Base-by-base conservation (phyloP, 805 yeast genomes). In the Candida quercuum region DNA sequence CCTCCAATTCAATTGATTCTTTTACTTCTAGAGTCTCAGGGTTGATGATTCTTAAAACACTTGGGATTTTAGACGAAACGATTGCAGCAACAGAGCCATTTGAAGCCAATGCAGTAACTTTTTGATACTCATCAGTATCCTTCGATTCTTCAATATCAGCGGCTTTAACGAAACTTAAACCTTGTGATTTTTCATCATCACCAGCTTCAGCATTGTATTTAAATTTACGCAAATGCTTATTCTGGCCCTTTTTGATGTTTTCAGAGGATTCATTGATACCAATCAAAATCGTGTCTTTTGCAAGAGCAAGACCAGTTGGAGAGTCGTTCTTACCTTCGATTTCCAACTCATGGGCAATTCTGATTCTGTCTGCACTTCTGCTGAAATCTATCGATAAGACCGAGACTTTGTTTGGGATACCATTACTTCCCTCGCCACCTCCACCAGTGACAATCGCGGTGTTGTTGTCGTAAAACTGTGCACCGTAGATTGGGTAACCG, bases 391-490 rank as follows among this genome's bases (percentile, higher is more conserved):
- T 67, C 33, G 73, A 61, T 29, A 83, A 57, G 2, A 82, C 81
- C 4, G 88, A 77, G 44, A 91, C 64, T 56, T 84, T 86, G 60
- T 91, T 91, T 28, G 89, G 84, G 38, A 87, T 78, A 22, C 95
- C 96, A 52, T 86, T 82, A 52, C 79, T 80, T 9, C 95, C 95
- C 57, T 86, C 95, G 19, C 97, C 98, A 22, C 97, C 97, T 32
- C 99, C 99, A 29, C 99, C 99, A 3, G 87, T 78, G 21, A 82
- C 82, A 34, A 88, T 59, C 20, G 89, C 57, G 2, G 79, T 72
- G 42, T 67, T 62, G 45, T 78, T 71, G 47, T 74, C 69, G 32
- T 80, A 66, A 56, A 86, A 88, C 42, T 76, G 74, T 37, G 91
- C 81, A 3, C 87, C 91, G 49, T 82, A 85, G 11, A 88, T 69